These are phyloP conservation scores for Gonium pectorale DNA, from an alignment of 139 green algal species.

Conservation along the genomic window DNA sequence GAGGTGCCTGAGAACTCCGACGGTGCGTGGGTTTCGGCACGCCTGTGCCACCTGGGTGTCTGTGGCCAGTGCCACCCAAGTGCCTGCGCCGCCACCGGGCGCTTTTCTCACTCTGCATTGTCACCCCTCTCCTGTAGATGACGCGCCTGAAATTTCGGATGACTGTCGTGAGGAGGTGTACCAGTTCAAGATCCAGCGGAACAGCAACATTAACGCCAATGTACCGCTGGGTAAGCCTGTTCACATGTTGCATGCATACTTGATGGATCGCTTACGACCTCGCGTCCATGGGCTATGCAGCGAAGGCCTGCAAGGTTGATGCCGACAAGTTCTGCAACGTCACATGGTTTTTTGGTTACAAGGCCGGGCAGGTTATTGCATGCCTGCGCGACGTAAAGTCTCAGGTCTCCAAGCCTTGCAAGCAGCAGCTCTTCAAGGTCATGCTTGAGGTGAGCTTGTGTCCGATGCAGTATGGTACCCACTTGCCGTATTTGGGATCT, in stretches of 20 bases:
- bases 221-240: conserved; percentile 68
- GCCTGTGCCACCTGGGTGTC: no score
- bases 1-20: conserved; percentile 39
- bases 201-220: conserved; percentile 86
- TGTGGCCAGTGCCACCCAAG: no score
- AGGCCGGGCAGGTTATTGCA: conserved; percentile 42
- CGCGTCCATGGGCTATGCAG: conserved; percentile 46
- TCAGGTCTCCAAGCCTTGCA: conserved; percentile 60
- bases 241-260: background rate
- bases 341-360: conserved; percentile 64
- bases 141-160: conserved; percentile 43
- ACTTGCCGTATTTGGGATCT: no score
- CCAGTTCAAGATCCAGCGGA: conserved; percentile 75
- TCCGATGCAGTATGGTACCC: no score
- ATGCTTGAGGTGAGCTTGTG: conserved; percentile 58
- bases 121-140: no score
- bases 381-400: conserved; percentile 58
- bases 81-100: no score
- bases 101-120: background rate
- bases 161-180: conserved; percentile 78
- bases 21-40: no score
- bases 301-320: conserved; percentile 79
- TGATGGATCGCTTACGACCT: background rate
- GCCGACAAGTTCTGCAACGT: conserved; percentile 72
- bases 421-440: conserved; percentile 68